Base-by-base conservation (phyloP, 1,284 basidiomycete species). In the Polyporus tsugae region DNA sequence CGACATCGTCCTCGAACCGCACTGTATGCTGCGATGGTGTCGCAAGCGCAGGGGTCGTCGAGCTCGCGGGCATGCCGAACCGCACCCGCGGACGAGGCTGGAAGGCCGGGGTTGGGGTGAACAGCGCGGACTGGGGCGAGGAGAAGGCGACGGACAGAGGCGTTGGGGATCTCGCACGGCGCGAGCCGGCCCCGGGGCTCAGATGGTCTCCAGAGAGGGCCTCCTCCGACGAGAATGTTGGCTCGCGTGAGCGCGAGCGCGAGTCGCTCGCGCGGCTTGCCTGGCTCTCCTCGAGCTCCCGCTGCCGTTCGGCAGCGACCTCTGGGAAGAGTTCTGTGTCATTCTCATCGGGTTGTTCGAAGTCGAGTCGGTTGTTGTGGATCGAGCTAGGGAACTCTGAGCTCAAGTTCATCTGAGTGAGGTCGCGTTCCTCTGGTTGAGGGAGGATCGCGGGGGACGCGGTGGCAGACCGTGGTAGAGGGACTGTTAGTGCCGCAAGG, bases 141-240 rank as follows among this genome's bases (percentile, higher is more conserved):
- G 78, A 80, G 63, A 77, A 85, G 4, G 85, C 82, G 1, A 83
- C 68, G 6, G 88, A 88, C 49, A 82, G 80, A 2, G 81, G 70
- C 2, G 73, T 71, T 0, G 76, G 78, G 4, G 79, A 79, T 3
- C 72, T 72, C 29, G 73, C 65, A 25, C 67, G 63, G n/a, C 65
- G 70, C 17, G 62, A 69, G 7, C 67, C 64, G 13, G 63, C 65
- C 9, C 62, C 70, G 38, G 65, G 13, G 67, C 65, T 49, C 64
- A 66, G 41, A 52, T 72, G 44, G 72, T 75, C 4, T 64, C 63
- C 62, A 25, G 44, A 38, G 1, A 67, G 68, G 0, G 74, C 76
- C 38, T 79, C 81, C 60, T 81, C 89, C 6, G 91, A 91, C 0
- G 90, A 91, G 74, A 92, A 92, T 0, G 90, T 92, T 4, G 89